Percentiles rank a stretch among this genome's conserved stretches.
phyloP scores from a whole-genome alignment of 202 grass and related monocot genomes.

The Elaeis oleifera region DNA sequence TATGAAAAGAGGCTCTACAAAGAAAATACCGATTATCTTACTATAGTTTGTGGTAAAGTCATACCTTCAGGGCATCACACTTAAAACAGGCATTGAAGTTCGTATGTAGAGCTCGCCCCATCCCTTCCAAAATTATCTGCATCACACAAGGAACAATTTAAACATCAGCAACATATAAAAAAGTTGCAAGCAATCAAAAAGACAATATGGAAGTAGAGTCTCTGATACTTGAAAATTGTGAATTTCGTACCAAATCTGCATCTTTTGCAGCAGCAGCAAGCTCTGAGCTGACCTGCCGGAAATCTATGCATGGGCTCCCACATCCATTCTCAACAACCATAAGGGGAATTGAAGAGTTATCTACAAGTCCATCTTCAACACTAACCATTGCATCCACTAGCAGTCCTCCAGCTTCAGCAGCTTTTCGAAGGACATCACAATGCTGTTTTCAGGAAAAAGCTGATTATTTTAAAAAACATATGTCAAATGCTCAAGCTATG shows the following conservation, averaged over 20 bases:
- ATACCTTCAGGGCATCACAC: conserved; percentile 90
- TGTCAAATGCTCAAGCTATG: background rate
- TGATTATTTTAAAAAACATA: background rate
- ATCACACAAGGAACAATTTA: conserved; percentile 5
- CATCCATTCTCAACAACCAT: conserved; percentile 92
- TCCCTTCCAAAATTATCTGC: conserved; percentile 89
- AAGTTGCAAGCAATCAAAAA: no score
- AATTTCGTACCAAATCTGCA: conserved; percentile 69
- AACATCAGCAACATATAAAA: no score
- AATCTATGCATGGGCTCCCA: conserved; percentile 86
- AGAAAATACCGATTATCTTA: conserved; percentile 3
- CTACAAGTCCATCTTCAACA: conserved; percentile 64
- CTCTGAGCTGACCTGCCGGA: conserved; percentile 93
- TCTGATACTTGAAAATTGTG: background rate
- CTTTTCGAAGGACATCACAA: conserved; percentile 78
- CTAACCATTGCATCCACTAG: conserved; percentile 89
- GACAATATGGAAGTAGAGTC: no score
- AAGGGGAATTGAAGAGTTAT: conserved; percentile 51
- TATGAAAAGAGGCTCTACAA: background rate
- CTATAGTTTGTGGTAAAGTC: conserved; percentile 12
- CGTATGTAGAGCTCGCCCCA: conserved; percentile 86
- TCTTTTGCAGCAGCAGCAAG: conserved; percentile 82
- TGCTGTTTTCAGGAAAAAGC: conserved; percentile 33
- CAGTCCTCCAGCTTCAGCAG: conserved; percentile 86
- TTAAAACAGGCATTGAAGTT: conserved; percentile 88